These are phyloP conservation scores for Pseudocercospora eumusae DNA, from an alignment of 2,329 filamentous ascomycete genomes.

Conservation along the genomic window DNA sequence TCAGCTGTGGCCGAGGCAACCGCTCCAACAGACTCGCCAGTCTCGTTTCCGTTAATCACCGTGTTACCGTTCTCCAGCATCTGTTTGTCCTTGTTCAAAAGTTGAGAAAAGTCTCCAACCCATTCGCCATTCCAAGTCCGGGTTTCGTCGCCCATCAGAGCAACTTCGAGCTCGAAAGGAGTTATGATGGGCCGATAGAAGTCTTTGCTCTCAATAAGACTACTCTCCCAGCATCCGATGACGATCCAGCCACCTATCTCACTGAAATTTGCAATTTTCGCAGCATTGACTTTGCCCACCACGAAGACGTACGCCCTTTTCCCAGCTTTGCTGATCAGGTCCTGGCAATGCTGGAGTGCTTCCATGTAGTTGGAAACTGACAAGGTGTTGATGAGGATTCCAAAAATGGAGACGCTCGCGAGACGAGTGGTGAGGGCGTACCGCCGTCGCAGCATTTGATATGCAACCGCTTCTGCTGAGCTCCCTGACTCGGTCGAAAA, in stretches of 20 bases:
- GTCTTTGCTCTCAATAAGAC: constrained; percentile 81
- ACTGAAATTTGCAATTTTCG: constrained; percentile 93
- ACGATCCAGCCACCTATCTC: constrained; percentile 97
- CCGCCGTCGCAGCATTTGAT: constrained; percentile 71
- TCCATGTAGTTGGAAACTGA: constrained; percentile 86
- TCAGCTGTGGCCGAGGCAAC: constrained; percentile 44
- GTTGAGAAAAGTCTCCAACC: constrained; percentile 79
- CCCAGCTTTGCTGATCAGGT: constrained; percentile 72
- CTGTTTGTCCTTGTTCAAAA: constrained; percentile 51
- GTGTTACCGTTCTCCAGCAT: constrained; percentile 1
- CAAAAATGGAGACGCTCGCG: constrained; percentile 78
- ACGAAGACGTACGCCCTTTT: constrained; percentile 98
- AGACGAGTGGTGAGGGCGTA: constrained; percentile 85
- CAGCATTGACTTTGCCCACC: constrained; percentile 92
- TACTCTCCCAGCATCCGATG: constrained; percentile 97
- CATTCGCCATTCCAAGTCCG: constrained; percentile 85
- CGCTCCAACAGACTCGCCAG: neutral
- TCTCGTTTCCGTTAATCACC: constrained; percentile 37
- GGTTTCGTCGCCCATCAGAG: constrained; percentile 71
- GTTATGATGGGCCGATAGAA: constrained; percentile 90
- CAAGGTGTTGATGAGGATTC: constrained; percentile 93
- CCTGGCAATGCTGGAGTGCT: constrained; percentile 72
- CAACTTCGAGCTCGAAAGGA: constrained; percentile 86
- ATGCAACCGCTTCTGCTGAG: constrained; percentile 53
- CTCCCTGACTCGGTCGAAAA: constrained; percentile 59